A percentile compares a stretch with the other conserved stretches of the same genome.
These are phyloP conservation scores for Zygosaccharomyces siamensis DNA, from an alignment of 805 yeast species.

Conservation along the genomic window DNA sequence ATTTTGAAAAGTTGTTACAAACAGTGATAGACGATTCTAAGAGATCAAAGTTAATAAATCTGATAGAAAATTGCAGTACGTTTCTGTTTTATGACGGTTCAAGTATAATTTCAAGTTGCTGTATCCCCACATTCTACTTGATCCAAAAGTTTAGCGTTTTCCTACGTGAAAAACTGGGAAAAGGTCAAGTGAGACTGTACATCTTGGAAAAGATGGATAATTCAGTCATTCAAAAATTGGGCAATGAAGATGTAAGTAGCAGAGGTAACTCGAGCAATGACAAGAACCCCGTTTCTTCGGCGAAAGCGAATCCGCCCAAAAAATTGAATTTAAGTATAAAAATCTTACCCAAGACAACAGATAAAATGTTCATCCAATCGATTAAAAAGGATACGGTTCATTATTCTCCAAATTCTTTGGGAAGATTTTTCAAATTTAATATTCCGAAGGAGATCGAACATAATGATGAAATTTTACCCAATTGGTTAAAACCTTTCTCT, in stretches of 20 bases:
- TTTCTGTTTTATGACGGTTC: conserved; percentile 29
- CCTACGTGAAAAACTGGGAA: conserved; percentile 9
- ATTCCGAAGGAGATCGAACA: conserved; percentile 23
- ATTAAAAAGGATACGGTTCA: conserved; percentile 31
- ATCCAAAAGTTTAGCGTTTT: conserved; percentile 22
- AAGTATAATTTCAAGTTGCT: conserved; percentile 23
- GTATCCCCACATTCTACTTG: conserved; percentile 22
- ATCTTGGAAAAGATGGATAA: conserved; percentile 12
- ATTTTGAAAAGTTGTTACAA: conserved; percentile 26
- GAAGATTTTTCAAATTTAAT: conserved; percentile 28
- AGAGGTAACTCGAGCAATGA: background rate
- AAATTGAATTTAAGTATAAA: conserved; percentile 21
- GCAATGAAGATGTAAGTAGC: background rate
- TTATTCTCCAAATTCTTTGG: conserved; percentile 33
- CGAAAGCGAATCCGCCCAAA: conserved; percentile 1
- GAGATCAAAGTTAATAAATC: conserved; percentile 14
- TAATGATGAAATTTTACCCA: conserved; percentile 28
- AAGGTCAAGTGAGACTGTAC: conserved; percentile 7
- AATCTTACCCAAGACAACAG: conserved; percentile 19
- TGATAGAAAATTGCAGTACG: conserved; percentile 16
- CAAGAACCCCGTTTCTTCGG: background rate
- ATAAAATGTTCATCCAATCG: conserved; percentile 29
- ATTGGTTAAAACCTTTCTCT: conserved; percentile 28
- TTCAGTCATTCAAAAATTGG: background rate
- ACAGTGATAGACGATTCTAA: conserved; percentile 23